Conservation (phyloP, 75 land plant species). For the Larix kaempferi region DNA sequence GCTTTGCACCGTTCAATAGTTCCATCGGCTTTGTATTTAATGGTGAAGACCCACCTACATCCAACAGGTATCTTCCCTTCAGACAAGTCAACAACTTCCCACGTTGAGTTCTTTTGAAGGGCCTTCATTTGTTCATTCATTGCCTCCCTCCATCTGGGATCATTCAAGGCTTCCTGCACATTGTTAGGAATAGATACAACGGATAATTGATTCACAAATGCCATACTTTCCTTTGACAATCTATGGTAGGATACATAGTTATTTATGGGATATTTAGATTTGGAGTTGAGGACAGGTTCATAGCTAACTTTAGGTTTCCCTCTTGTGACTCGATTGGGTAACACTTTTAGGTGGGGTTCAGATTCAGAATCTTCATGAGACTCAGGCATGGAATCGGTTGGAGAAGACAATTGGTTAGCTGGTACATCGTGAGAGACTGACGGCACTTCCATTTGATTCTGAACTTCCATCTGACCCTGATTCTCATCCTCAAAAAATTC, state of each 20-base stretch:
- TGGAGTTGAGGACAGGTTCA: constrained; percentile 11
- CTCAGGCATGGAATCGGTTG: not conserved
- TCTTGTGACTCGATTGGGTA: not conserved
- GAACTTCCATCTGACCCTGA: too few species aligned
- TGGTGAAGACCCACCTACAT: constrained; percentile 21
- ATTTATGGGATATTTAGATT: constrained; percentile 18
- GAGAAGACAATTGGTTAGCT: not conserved
- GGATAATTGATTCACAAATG: constrained; percentile 20
- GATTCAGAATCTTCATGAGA: not conserved
- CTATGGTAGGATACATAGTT: constrained; percentile 17
- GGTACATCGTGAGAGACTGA: too few species aligned
- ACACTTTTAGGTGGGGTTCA: not conserved
- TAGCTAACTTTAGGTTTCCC: constrained; percentile 17
- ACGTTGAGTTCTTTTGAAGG: too few species aligned
- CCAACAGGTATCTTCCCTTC: constrained; percentile 17
- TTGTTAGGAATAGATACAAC: constrained; percentile 20
- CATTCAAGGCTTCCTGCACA: constrained; percentile 19
- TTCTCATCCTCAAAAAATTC: too few species aligned
- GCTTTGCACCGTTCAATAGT: constrained; percentile 17
- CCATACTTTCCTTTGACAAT: constrained; percentile 3
- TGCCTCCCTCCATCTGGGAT: constrained; percentile 22
- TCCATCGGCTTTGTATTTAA: constrained; percentile 25
- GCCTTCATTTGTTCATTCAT: too few species aligned
- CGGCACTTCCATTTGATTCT: too few species aligned
- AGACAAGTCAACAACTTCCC: not conserved